A percentile compares a stretch with the other conserved stretches of the same genome.
Conservation (phyloP, 2,329 filamentous ascomycete genomes). For the Pseudocercospora musae region DNA sequence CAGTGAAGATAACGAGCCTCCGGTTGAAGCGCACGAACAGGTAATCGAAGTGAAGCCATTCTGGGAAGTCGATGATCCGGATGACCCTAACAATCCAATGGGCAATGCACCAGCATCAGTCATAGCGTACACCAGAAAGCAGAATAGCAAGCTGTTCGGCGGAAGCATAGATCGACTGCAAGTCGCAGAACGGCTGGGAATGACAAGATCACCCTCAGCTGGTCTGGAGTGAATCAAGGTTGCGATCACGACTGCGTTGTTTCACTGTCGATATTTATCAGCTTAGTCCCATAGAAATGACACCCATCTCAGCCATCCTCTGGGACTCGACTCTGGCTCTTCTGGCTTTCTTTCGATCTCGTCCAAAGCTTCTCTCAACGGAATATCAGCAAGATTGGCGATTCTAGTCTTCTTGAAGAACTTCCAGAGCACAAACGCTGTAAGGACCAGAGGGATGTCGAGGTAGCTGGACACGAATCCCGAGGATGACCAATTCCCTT, state of each 20-base stretch:
- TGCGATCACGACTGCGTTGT: neutral
- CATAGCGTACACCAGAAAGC: conserved; percentile 10
- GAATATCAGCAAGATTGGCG: conserved; percentile 25
- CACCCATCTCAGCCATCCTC: conserved; percentile 20
- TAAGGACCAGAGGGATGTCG: conserved; percentile 28
- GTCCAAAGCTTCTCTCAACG: conserved; percentile 24
- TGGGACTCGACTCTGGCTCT: conserved; percentile 18
- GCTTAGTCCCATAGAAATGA: conserved; percentile 26
- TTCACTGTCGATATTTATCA: conserved; percentile 3
- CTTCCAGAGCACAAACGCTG: conserved; percentile 27
- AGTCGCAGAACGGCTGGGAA: conserved; percentile 2
- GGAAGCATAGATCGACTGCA: conserved; percentile 1
- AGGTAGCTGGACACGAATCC: conserved; percentile 37
- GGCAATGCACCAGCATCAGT: conserved; percentile 10
- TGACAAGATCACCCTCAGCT: neutral
- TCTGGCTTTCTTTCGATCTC: conserved; percentile 23
- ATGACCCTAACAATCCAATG: neutral
- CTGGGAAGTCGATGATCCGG: conserved; percentile 2
- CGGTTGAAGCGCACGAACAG: neutral
- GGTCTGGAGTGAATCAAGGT: neutral
- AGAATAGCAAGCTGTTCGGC: conserved; percentile 4
- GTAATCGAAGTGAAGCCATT: neutral
- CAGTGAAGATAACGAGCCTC: neutral
- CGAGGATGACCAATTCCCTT: conserved; percentile 28
- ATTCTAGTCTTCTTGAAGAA: conserved; percentile 26